Evolutionary conservation across 1,139 yeast species (phyloP), one percentile per base, ranked within the genome.

Genomic region (Debaryomyces sp.): DNA sequence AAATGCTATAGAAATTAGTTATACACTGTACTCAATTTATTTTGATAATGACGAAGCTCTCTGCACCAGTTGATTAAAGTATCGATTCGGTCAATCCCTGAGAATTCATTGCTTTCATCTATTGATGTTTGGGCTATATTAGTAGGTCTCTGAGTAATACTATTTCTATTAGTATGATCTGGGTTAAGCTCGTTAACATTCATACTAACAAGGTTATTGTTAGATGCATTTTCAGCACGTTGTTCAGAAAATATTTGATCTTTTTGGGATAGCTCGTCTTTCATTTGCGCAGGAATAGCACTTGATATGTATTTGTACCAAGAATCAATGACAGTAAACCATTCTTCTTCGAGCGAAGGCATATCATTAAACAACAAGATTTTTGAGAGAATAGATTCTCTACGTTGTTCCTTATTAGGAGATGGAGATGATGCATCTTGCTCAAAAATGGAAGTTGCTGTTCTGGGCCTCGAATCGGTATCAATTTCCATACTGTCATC

Each of bases 171-270:
- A 9, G 30, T 23, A 42, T 32, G 33, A 15, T 42, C 44, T 10
- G 22, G 12, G 34, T 15, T 26, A 15, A n/a, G 5, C 10, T 33
- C 39, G 33, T 21, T 30, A 8, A n/a, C 15, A 24, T 24, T 45
- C 24, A 37, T 15, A 37, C 32, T 39, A n/a, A 24, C 30, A 26
- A 37, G 34, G 29, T 22, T 40, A 7, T 35, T 21, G 36, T 24
- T 23, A 7, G 44, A 29, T 10, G 30, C 36, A 29, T 53, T 60
- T 45, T 66, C 74, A 6, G 68, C 64, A 49, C 69, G 60, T 46
- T 71, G 77, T 50, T 71, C 75, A 2, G 67, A 61, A 26, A 62
- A 61, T 10, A 74, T 65, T 51, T 72, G 75, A 43, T 75, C 79
- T 49, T 70, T 73, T 43, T 76, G 78, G 45, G 76, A 69, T 38